Evolutionary conservation across 2,329 filamentous ascomycete species (phyloP), one percentile per base, ranked within the genome.

Genomic region (Penicillium glabrum): DNA sequence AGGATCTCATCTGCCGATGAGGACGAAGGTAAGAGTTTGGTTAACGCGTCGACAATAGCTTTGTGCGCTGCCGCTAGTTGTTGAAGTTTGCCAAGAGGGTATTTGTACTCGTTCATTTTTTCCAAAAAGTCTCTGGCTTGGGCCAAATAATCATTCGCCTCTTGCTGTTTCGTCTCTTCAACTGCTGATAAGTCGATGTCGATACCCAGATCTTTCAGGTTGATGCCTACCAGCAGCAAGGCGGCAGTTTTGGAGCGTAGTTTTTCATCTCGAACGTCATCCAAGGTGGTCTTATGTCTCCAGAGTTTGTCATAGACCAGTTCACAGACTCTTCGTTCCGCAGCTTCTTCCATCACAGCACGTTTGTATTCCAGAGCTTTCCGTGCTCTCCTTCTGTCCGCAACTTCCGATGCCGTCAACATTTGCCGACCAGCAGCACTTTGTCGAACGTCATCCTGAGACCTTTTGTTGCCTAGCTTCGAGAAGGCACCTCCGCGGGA

Each of bases 1-100:
- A 99, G 87, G 53, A 99, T 96, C 75, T 98, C 95, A 70, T 99
- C 95, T 3, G 95, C 95, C 1, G 95, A 98, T 1, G 95, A 96
- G 0, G 85, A 84, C 0, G 93, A 84, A 9, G 86, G 84, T 53
- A 88, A 83, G 21, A 88, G 76, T 53, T 84, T 82, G 16, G 85
- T 87, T 19, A 89, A 72, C 5, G 92, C 93, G 72, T 98, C 93
- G 48, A 99, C 95, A 61, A 99, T 98, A 62, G 88, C 89, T 78
- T 96, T 96, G 74, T 98, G 95, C 3, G 91, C 90, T 39, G 88
- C 86, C 63, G 93, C 96, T 54, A 99, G 82, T 67, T 92, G 88
- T 67, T 92, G 90, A 43, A 98, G 83, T 76, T 99, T 99, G 19
- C 92, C 95, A 1, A 97, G 79, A 0, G 95, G 95, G 70, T 92